Percentiles rank a stretch among this genome's conserved stretches.
These are phyloP conservation scores for Vanrija sp. DNA, from an alignment of 1,284 basidiomycete species.

Conservation along the genomic window DNA sequence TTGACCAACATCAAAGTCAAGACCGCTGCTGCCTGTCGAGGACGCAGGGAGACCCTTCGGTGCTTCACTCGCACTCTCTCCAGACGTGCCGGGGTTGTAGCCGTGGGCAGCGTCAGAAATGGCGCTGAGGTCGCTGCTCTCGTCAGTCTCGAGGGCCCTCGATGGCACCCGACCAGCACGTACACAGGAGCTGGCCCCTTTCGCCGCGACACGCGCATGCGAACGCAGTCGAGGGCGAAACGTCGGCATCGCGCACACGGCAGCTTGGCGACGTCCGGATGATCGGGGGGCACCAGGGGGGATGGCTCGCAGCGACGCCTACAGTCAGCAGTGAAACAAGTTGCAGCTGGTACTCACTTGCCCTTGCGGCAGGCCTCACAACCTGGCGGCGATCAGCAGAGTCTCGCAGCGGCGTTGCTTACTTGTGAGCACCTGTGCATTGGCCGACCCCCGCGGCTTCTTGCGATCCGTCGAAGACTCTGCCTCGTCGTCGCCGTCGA, in stretches of 20 bases:
- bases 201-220: constrained; percentile 29
- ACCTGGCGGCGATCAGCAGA: constrained; percentile 11
- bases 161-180: constrained; percentile 3
- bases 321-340: constrained; percentile 16
- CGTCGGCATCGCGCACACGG: constrained; percentile 42
- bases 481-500: background rate
- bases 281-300: constrained; percentile 36
- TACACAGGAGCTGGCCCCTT: constrained; percentile 43
- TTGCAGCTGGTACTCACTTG: constrained; percentile 20
- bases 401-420: background rate
- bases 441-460: background rate
- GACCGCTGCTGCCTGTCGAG: too few relatives aligned
- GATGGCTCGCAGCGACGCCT: constrained; percentile 44
- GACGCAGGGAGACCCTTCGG: too few relatives aligned
- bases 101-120: constrained; percentile 36
- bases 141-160: background rate
- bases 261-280: constrained; percentile 39
- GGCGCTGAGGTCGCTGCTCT: constrained; percentile 19
- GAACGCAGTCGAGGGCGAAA: constrained; percentile 39
- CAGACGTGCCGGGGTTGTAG: constrained; percentile 4
- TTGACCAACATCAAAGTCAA: too few relatives aligned
- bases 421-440: constrained; percentile 7
- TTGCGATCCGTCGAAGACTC: background rate
- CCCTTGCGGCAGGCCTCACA: constrained; percentile 36
- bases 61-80: background rate